These are phyloP conservation scores for Aureobasidium sp. DNA, from an alignment of 2,329 filamentous ascomycete genomes.

Conservation along the genomic window DNA sequence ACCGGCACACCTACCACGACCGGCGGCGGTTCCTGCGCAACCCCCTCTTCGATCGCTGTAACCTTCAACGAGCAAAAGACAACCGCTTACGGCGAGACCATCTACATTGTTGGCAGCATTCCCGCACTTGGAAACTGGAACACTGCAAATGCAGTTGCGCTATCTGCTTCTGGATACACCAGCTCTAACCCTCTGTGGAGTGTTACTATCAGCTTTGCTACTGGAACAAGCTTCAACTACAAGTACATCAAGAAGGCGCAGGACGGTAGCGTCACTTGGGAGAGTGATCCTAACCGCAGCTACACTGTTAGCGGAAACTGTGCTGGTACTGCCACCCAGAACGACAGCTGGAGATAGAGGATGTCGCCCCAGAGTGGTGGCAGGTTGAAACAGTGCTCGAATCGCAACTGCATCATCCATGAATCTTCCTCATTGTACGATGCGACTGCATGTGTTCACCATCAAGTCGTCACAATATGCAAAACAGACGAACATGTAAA, in stretches of 20 bases:
- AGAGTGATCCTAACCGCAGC: constrained; percentile 46
- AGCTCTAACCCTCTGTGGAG: constrained; percentile 54
- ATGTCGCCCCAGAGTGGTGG: too few relatives aligned
- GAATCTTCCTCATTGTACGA: too few relatives aligned
- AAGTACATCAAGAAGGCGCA: constrained; percentile 55
- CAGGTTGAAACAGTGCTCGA: too few relatives aligned
- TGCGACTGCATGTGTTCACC: too few relatives aligned
- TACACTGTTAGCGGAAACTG: constrained; percentile 30
- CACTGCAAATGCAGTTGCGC: constrained; percentile 41
- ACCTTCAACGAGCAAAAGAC: constrained; percentile 53
- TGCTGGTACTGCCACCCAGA: not conserved
- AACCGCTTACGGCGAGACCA: constrained; percentile 54
- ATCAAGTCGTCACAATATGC: too few relatives aligned
- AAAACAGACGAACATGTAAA: too few relatives aligned
- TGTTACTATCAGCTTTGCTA: constrained; percentile 45
- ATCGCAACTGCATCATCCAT: too few relatives aligned
- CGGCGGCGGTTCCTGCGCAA: constrained; percentile 23
- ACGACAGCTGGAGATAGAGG: constrained; percentile 28
- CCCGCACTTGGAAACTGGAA: constrained; percentile 56
- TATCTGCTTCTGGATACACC: constrained; percentile 54
- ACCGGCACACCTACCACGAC: constrained; percentile 20
- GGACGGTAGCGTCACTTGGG: constrained; percentile 54
- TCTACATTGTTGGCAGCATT: constrained; percentile 57
- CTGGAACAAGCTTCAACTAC: constrained; percentile 53
- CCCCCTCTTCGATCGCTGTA: constrained; percentile 37